Conservation (phyloP, 2,329 filamentous ascomycete genomes). For the Botrytis elliptica region DNA sequence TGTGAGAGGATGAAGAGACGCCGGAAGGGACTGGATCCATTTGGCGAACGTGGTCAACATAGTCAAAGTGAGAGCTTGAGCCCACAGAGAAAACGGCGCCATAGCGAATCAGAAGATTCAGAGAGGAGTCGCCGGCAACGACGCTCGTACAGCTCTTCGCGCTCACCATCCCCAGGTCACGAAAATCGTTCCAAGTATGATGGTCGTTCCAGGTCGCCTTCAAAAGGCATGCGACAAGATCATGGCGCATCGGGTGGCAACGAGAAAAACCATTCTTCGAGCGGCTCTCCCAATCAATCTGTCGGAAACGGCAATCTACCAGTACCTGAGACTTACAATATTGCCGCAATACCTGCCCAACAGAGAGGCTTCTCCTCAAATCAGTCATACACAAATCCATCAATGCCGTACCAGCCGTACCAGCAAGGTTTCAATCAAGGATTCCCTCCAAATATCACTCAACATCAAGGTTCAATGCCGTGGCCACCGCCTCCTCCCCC, state of each 20-base stretch:
- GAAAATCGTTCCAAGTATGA: slow-evolving; percentile 22
- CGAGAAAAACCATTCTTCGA: slow-evolving; percentile 4
- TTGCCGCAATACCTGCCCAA: slow-evolving; percentile 1
- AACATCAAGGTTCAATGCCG: slow-evolving; percentile 21
- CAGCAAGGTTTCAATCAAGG: slow-evolving; percentile 33
- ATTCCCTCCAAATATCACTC: slow-evolving; percentile 29
- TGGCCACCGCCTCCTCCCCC: slow-evolving; percentile 33
- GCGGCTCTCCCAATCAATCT: slow-evolving; percentile 13
- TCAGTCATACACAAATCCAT: slow-evolving; percentile 22
- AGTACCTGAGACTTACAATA: slow-evolving; percentile 16
- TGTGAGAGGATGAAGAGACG: slow-evolving; percentile 76
- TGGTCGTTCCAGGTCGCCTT: slow-evolving; percentile 24
- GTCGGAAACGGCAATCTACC: slow-evolving; percentile 20
- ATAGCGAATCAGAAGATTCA: slow-evolving; percentile 34
- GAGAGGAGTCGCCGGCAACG: slow-evolving; percentile 31
- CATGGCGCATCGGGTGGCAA: slow-evolving; percentile 7
- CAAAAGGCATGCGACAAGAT: slow-evolving; percentile 28
- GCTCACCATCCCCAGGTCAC: slow-evolving; percentile 32
- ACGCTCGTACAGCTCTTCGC: slow-evolving; percentile 35
- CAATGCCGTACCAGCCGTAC: slow-evolving; percentile 24
- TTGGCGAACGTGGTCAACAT: slow-evolving; percentile 21
- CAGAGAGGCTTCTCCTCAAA: slow-evolving; percentile 6
- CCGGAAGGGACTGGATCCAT: slow-evolving; percentile 33
- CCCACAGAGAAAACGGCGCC: slow-evolving; percentile 34
- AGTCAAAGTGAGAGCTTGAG: slow-evolving; percentile 34